Evolutionary conservation across 768 basidiomycete species (phyloP), one percentile per base, ranked within the genome.

Genomic region (Dictyophora rubrovolvata): DNA sequence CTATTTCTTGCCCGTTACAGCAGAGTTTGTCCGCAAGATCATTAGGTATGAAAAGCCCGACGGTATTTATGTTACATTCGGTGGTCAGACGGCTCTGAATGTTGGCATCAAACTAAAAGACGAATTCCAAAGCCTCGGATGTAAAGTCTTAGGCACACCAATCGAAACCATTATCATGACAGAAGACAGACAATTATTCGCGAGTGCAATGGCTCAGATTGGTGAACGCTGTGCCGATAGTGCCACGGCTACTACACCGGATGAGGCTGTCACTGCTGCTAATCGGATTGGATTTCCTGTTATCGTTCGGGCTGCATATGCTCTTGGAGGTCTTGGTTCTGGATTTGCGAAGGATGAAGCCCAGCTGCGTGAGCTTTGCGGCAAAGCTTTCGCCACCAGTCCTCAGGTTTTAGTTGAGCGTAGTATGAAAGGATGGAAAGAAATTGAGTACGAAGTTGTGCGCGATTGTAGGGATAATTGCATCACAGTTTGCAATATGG

Each of bases 371-470:
- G 87, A 88, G 34, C 75, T 99, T 18, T 97, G 94, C 69, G 80
- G 78, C 64, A 96, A 94, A 75, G 95, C 96, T 10, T 98, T 99
- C 68, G 94, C 95, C 49, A 97, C 93, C 14, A 93, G 91, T 65
- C 93, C 95, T 48, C 96, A 98, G 73, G 94, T 99, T 0, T 78
- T 99, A n/a, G 93, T 99, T 16, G 96, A 99, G 78, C 94, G 85
- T 79, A 93, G 90, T 66, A 98, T 98, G 95, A 98, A 98, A 74
- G 95, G 95, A 1, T 99, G 95, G 95, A 98, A 99, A 74, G 95
- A 99, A 77, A 95, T 99, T 64, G 95, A 99, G 75, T 99, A 99
- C 66, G 95, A 99, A 69, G 95, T 99, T 53, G 95, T 98, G 11
- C 81, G 95, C 60, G 95, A 99, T 72, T 97, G 93, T 75, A 80